These are phyloP conservation scores for Phoenix dactylifera DNA, from an alignment of 176 grass and related monocot genomes.

Conservation along the genomic window DNA sequence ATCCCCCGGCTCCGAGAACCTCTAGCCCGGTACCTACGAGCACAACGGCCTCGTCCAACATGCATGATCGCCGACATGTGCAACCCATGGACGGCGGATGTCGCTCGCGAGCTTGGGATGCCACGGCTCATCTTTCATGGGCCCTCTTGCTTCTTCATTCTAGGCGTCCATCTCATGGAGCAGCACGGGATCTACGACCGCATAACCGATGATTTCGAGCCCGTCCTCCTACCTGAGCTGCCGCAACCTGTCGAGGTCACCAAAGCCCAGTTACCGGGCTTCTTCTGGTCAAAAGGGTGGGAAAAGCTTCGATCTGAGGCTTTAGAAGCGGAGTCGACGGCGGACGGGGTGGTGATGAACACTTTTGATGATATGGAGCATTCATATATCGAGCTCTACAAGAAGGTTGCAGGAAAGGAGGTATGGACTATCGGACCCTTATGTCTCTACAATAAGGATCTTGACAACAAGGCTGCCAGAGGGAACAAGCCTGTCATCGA, in stretches of 20 bases:
- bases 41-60: background rate
- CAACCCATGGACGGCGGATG: conserved; percentile 24
- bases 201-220: conserved; percentile 13
- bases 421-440: conserved; percentile 41
- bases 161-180: conserved; percentile 1
- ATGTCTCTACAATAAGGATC: conserved; percentile 9
- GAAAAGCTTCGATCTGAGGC: conserved; percentile 10
- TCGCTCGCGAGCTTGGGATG: conserved; percentile 25
- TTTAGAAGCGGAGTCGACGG: conserved; percentile 15
- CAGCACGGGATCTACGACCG: conserved; percentile 12
- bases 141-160: conserved; percentile 28
- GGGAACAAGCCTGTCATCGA: conserved; percentile 3
- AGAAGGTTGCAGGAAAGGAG: conserved; percentile 22
- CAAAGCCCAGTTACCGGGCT: conserved; percentile 6
- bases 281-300: conserved; percentile 8
- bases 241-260: conserved; percentile 23
- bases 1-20: conserved; percentile 25
- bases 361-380: conserved; percentile 32
- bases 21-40: conserved; percentile 18
- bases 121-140: conserved; percentile 26
- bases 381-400: conserved; percentile 24
- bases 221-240: conserved; percentile 20
- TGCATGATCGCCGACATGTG: background rate
- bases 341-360: conserved; percentile 3
- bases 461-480: background rate